A percentile compares a stretch with the other conserved stretches of the same genome.
Conservation (phyloP, 192 early-diverging fungal species). For the Linnemannia zychae region DNA sequence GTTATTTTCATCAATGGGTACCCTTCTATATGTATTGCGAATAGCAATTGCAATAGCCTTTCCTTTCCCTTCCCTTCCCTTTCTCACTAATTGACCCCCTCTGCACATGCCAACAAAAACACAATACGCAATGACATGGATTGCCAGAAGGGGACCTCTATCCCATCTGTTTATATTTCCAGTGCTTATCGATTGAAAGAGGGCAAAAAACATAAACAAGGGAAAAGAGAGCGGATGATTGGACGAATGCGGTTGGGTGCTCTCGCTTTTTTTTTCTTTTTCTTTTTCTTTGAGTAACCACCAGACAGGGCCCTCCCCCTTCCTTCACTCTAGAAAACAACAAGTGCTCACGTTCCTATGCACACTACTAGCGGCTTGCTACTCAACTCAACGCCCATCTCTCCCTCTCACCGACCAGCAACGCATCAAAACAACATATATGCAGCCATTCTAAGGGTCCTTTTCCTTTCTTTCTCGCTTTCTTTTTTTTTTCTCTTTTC, state of each 20-base stretch:
- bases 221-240: neutral
- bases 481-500: neutral
- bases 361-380: neutral
- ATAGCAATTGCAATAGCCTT: neutral
- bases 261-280: neutral
- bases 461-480: neutral
- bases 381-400: neutral
- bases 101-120: neutral
- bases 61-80: neutral
- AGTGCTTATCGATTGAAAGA: constrained; percentile 5
- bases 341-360: neutral
- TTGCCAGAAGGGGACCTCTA: neutral
- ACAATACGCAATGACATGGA: neutral
- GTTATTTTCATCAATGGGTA: neutral
- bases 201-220: neutral
- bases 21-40: neutral
- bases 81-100: neutral
- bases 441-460: neutral
- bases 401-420: neutral
- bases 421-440: neutral
- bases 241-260: neutral
- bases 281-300: neutral
- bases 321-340: neutral
- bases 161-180: neutral
- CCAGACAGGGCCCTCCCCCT: neutral